Conservation (phyloP, 352 stramenopile species). For the Phytophthora idaei region DNA sequence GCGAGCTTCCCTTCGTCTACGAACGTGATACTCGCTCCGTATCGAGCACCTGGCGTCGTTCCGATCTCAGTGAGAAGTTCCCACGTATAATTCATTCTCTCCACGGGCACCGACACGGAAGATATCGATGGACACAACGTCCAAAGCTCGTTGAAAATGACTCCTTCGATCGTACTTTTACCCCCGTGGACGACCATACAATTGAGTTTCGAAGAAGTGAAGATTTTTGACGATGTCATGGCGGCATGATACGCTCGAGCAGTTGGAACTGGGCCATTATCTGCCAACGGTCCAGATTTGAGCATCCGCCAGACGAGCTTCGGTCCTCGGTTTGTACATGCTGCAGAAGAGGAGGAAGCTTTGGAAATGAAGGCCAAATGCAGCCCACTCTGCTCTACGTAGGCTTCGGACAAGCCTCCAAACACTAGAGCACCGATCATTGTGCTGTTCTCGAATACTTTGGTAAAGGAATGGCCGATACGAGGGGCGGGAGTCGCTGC, state of each 20-base stretch:
- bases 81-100: slow-evolving; percentile 5
- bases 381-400: slow-evolving; percentile 1
- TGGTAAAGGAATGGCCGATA: slow-evolving; percentile 37
- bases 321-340: slow-evolving; percentile 1
- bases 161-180: slow-evolving; percentile 5
- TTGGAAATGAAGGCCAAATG: neutral
- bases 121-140: neutral
- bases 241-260: slow-evolving; percentile 7
- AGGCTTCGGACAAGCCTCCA: slow-evolving; percentile 33
- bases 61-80: slow-evolving; percentile 6
- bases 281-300: neutral
- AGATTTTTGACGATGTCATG: slow-evolving; percentile 6
- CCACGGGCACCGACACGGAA: slow-evolving; percentile 20
- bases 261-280: neutral
- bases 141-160: slow-evolving; percentile 2
- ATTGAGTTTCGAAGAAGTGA: neutral
- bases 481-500: slow-evolving; percentile 41
- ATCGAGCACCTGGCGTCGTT: slow-evolving; percentile 40
- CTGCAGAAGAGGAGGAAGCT: neutral
- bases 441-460: slow-evolving; percentile 45
- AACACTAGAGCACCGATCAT: slow-evolving; percentile 19
- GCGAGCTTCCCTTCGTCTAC: slow-evolving; percentile 67
- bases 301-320: slow-evolving; percentile 1
- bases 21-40: slow-evolving; percentile 56
- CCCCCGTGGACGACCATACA: slow-evolving; percentile 2